Evolutionary conservation across 371 early-diverging fungal genomes (phyloP).

Genomic region (Mucor lusitanicus): DNA sequence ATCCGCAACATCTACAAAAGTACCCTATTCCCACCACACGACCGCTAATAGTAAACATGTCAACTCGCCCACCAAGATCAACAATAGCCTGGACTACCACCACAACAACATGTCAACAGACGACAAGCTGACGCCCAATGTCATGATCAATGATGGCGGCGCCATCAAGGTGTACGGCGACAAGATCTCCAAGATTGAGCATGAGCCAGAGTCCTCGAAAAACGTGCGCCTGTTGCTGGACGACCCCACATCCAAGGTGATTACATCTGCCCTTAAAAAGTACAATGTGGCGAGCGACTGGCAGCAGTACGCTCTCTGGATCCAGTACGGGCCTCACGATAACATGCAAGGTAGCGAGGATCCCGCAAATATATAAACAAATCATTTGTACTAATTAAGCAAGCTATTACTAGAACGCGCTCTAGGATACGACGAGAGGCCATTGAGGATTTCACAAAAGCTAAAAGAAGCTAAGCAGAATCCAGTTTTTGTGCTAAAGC

Average conservation of each 20-base stretch:
- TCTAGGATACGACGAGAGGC: conserved; percentile 83
- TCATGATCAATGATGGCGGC: conserved; percentile 60
- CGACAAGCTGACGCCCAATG: conserved; percentile 25
- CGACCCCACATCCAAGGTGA: conserved; percentile 84
- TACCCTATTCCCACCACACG: neutral
- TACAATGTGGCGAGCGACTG: conserved; percentile 90
- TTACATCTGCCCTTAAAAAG: conserved; percentile 86
- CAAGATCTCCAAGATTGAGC: conserved; percentile 65
- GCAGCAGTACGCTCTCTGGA: conserved; percentile 84
- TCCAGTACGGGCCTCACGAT: conserved; percentile 62
- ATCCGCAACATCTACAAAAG: conserved; percentile 4
- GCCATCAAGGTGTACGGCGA: conserved; percentile 79
- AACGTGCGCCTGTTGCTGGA: conserved; percentile 80
- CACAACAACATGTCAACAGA: conserved; percentile 3
- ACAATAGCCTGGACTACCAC: neutral
- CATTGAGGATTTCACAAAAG: conserved; percentile 76
- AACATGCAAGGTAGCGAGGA: conserved; percentile 36
- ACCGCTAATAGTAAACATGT: conserved; percentile 2
- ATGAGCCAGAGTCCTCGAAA: conserved; percentile 81
- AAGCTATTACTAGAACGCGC: conserved; percentile 63
- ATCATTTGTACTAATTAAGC: conserved; percentile 5
- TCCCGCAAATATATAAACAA: neutral
- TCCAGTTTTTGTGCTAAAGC: conserved; percentile 80
- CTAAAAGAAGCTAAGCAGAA: conserved; percentile 75
- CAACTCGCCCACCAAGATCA: conserved; percentile 18